Evolutionary conservation across 306 rosid species (phyloP), one percentile per base, ranked within the genome.

Genomic region (Biancaea sappan): DNA sequence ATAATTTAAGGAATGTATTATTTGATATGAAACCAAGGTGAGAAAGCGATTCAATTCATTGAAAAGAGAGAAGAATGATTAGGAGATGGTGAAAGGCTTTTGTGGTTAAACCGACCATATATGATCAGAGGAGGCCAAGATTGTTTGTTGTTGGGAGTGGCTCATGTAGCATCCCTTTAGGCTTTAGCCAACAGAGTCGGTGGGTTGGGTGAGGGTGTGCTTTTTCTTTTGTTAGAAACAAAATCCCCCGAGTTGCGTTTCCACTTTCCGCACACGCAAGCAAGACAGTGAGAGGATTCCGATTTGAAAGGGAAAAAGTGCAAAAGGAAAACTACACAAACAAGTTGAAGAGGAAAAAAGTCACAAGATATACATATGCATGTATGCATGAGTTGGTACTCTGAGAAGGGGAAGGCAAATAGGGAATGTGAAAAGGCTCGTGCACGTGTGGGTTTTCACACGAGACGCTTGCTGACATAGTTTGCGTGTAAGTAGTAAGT

Each of bases 361-460:
- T 8, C 10, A 37, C 4, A 43, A 13, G 10, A 43, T 43, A 14
- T 12, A 43, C 5, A 5, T 8, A 0, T 9, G 18, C 7, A 34
- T 34, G 38, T 34, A 34, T 34, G 6, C 6, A 34, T 34, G 38
- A 34, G n/a, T n/a, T n/a, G n/a, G n/a, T n/a, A n/a, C n/a, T n/a
- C n/a, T 16, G 66, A 31, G 51, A 43, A 28, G 8, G 58, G 50
- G 32, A 64, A n/a, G n/a, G n/a, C n/a, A n/a, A n/a, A n/a, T n/a
- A n/a, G n/a, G n/a, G n/a, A n/a, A n/a, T n/a, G n/a, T n/a, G n/a
- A n/a, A n/a, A 54, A 76, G 65, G 84, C 29, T 56, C 25, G 67
- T 50, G 82, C 85, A 81, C 85, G 82, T 77, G 79, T 73, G 82
- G 82, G 76, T 22, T 74, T 67, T 51, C 35, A 76, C 74, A 75